Conservation (phyloP, 2,329 filamentous ascomycete genomes). For the Colletotrichum sp. region DNA sequence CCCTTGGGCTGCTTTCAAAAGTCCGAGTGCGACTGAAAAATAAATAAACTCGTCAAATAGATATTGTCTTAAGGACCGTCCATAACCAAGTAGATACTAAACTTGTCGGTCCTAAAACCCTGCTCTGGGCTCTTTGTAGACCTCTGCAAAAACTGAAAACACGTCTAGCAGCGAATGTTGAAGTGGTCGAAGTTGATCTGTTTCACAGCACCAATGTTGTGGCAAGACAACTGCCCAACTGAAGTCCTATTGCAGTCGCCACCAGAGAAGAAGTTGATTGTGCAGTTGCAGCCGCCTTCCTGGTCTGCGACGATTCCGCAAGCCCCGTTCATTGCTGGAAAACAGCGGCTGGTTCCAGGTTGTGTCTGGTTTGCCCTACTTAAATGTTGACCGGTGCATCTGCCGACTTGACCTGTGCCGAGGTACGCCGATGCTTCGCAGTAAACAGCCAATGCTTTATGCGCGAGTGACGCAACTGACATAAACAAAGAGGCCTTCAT, state of each 20-base stretch:
- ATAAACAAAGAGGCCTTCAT: not conserved
- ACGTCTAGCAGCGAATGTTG: not conserved
- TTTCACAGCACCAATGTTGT: not conserved
- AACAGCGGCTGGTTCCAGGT: not conserved
- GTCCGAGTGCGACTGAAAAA: too few relatives aligned
- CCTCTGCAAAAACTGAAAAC: not conserved
- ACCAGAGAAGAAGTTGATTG: conserved; percentile 1
- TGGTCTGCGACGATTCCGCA: not conserved
- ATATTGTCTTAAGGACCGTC: not conserved
- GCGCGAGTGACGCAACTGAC: not conserved
- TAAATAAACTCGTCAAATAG: not conserved
- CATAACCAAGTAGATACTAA: not conserved
- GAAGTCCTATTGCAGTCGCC: conserved; percentile 4
- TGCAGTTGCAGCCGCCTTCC: not conserved
- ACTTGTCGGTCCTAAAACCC: not conserved
- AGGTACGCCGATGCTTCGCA: conserved; percentile 9
- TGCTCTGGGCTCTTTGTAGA: not conserved
- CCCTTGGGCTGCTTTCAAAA: not conserved
- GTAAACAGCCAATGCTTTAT: not conserved
- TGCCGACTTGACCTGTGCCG: not conserved
- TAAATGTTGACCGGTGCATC: conserved; percentile 9
- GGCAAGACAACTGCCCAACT: not conserved
- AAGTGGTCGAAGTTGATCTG: conserved; percentile 18
- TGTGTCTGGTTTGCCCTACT: not conserved
- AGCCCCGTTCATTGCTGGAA: conserved; percentile 4